A percentile compares a stretch with the other conserved stretches of the same genome.
Evolutionary conservation across 768 basidiomycete genomes (phyloP).

Genomic region (Gloeopeniophorella convolvens): DNA sequence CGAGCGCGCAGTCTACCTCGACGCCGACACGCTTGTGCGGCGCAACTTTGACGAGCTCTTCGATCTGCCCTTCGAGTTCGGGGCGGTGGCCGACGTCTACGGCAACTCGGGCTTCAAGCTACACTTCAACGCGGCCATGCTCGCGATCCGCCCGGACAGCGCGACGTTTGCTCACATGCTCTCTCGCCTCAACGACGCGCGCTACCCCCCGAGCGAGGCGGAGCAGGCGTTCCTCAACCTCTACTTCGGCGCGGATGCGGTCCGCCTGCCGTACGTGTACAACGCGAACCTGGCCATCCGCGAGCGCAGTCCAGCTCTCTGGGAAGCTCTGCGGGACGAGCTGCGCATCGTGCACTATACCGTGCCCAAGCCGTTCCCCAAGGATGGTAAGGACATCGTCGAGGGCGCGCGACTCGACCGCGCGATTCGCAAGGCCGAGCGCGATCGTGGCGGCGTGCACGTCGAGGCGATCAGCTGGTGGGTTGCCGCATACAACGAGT

Average conservation of each 20-base stretch:
- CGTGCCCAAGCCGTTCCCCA: constrained; percentile 25
- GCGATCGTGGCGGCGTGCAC: constrained; percentile 12
- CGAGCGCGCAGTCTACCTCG: constrained; percentile 33
- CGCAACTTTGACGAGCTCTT: constrained; percentile 42
- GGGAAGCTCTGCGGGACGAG: constrained; percentile 28
- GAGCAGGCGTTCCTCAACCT: constrained; percentile 39
- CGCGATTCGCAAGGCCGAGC: constrained; percentile 19
- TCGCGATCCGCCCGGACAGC: constrained; percentile 29
- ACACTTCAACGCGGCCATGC: constrained; percentile 35
- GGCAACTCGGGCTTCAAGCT: constrained; percentile 30
- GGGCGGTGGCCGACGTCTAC: constrained; percentile 38
- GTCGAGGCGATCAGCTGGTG: constrained; percentile 26
- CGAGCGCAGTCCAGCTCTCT: constrained; percentile 27
- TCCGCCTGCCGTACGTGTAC: constrained; percentile 32
- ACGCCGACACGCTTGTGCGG: constrained; percentile 38
- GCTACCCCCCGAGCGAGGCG: constrained; percentile 33
- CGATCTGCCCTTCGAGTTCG: constrained; percentile 35
- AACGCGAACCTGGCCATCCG: constrained; percentile 35
- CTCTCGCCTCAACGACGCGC: constrained; percentile 34
- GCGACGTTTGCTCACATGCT: constrained; percentile 28
- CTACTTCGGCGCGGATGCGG: constrained; percentile 30
- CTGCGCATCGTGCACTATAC: constrained; percentile 33
- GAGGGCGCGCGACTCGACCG: constrained; percentile 21
- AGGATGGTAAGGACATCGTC: constrained; percentile 21
- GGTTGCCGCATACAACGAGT: constrained; percentile 22